These are phyloP conservation scores for Pyrus betulifolia DNA, from an alignment of 306 rosid species.

Conservation along the genomic window DNA sequence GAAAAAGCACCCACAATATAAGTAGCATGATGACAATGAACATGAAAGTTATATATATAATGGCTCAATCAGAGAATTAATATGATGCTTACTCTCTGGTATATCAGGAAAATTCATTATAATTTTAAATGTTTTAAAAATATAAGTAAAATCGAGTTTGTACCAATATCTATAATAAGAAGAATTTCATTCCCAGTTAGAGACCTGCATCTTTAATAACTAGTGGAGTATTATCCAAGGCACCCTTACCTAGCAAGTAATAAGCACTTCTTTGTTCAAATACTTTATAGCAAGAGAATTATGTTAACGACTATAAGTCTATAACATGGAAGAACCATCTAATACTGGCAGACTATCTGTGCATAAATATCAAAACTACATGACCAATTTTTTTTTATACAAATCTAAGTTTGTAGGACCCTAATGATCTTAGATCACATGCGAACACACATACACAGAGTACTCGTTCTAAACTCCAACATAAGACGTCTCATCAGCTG, in stretches of 20 bases:
- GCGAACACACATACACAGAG: not conserved
- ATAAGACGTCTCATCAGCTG: not conserved
- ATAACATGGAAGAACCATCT: not conserved
- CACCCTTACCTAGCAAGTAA: not conserved
- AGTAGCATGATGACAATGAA: not conserved
- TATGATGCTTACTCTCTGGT: not conserved
- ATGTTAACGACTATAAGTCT: not conserved
- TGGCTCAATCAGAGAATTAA: not conserved
- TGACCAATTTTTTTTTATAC: not conserved
- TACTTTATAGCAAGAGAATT: not conserved
- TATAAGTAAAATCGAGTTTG: not conserved
- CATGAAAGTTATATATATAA: not conserved
- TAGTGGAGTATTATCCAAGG: not conserved
- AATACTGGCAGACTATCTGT: not conserved
- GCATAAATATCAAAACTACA: not conserved
- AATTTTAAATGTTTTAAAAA: not conserved
- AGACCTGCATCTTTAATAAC: not conserved
- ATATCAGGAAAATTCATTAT: not conserved
- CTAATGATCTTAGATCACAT: not conserved
- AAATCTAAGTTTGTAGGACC: not conserved
- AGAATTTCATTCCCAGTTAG: not conserved
- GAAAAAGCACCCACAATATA: not conserved
- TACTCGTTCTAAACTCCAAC: not conserved
- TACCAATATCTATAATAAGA: not conserved
- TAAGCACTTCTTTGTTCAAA: not conserved